Evolutionary conservation across 23 red algal species (phyloP).

Genomic region (Cyanidiococcus yangmingshanensis): DNA sequence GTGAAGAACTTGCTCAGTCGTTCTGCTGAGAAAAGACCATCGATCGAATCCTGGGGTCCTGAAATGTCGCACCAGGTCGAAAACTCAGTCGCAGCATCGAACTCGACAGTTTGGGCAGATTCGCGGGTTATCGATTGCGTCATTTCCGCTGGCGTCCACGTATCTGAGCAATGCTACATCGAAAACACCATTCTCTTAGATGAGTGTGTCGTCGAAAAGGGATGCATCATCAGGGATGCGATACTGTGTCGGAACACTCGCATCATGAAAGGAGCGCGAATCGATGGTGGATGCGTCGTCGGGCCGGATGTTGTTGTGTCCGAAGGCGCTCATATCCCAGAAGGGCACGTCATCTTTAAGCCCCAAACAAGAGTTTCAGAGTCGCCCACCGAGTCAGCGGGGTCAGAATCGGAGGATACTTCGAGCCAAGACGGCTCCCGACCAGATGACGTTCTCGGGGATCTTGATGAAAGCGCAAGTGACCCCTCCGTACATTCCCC

Average conservation of each 20-base stretch:
- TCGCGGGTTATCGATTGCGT: conserved; percentile 9
- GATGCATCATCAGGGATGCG: background rate
- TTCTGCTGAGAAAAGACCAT: too few relatives aligned
- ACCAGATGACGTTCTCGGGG: background rate
- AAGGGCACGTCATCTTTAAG: background rate
- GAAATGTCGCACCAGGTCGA: too few relatives aligned
- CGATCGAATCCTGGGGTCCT: too few relatives aligned
- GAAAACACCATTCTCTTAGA: conserved; percentile 13
- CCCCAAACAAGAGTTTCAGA: background rate
- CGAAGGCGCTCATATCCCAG: background rate
- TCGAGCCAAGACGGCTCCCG: background rate
- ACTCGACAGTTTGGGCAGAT: background rate
- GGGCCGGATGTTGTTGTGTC: background rate
- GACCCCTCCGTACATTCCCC: background rate
- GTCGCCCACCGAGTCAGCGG: background rate
- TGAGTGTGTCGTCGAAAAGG: background rate
- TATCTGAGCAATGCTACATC: background rate
- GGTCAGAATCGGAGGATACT: background rate
- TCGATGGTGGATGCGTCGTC: conserved; percentile 12
- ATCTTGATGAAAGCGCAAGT: background rate
- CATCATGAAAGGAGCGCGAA: background rate
- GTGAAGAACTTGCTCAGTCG: too few relatives aligned
- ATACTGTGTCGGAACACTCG: background rate
- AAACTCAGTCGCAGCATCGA: background rate
- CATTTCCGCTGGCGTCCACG: conserved; percentile 10